Conservation (phyloP, 495 filamentous ascomycete species). For the Hypoxylon trugodes region DNA sequence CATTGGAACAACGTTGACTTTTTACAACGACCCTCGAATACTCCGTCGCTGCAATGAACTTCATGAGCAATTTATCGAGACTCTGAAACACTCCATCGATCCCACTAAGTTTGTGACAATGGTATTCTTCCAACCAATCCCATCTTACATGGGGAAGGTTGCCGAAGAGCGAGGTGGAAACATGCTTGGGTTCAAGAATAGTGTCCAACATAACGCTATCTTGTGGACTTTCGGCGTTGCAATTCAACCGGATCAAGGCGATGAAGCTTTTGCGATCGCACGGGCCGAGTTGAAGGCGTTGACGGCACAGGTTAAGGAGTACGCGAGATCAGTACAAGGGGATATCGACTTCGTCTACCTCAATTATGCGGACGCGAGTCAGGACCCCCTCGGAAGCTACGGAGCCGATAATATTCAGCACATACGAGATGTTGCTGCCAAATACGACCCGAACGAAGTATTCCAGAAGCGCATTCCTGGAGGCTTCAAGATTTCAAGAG, state of each 20-base stretch:
- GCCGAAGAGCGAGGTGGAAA: slow-evolving; percentile 45
- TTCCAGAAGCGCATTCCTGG: slow-evolving; percentile 58
- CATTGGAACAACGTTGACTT: slow-evolving; percentile 22
- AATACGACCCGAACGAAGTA: slow-evolving; percentile 58
- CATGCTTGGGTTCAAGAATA: slow-evolving; percentile 44
- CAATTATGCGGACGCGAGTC: slow-evolving; percentile 55
- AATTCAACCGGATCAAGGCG: slow-evolving; percentile 6
- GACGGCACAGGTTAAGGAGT: slow-evolving; percentile 25
- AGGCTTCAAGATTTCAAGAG: slow-evolving; percentile 43
- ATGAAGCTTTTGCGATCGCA: slow-evolving; percentile 11
- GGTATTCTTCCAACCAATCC: slow-evolving; percentile 47
- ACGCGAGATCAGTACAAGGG: slow-evolving; percentile 34
- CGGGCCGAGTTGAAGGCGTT: slow-evolving; percentile 18
- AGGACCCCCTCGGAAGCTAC: slow-evolving; percentile 58
- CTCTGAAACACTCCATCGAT: slow-evolving; percentile 10
- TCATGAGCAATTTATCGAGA: slow-evolving; percentile 20
- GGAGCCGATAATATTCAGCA: slow-evolving; percentile 53
- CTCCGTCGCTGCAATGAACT: slow-evolving; percentile 19
- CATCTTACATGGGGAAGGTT: slow-evolving; percentile 34
- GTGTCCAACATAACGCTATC: slow-evolving; percentile 23
- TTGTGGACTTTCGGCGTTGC: slow-evolving; percentile 30
- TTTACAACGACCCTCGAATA: slow-evolving; percentile 32
- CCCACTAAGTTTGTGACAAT: slow-evolving; percentile 10
- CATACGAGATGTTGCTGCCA: slow-evolving; percentile 49
- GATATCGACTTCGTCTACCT: slow-evolving; percentile 46